Conservation (phyloP, 768 basidiomycete genomes). For the Suillus cothurnatus region DNA sequence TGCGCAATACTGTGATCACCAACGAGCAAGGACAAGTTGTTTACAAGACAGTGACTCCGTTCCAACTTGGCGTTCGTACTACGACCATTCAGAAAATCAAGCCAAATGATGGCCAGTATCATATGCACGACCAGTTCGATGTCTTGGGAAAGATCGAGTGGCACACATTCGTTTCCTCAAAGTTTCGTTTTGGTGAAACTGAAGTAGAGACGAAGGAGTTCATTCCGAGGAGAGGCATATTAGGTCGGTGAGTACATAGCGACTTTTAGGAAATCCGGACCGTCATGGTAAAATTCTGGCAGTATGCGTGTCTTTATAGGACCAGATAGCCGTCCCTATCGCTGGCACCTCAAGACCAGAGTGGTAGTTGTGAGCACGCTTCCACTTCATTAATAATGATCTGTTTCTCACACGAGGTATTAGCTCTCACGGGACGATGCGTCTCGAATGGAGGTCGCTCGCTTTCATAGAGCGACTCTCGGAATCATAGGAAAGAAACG, state of each 20-base stretch:
- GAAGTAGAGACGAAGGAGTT: slow-evolving; percentile 30
- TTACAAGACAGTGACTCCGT: slow-evolving; percentile 33
- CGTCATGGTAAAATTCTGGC: background rate
- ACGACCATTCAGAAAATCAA: slow-evolving; percentile 30
- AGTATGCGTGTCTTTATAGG: slow-evolving; percentile 7
- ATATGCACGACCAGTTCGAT: slow-evolving; percentile 33
- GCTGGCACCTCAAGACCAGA: background rate
- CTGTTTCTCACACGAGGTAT: background rate
- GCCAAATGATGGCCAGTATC: slow-evolving; percentile 22
- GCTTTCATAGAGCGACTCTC: slow-evolving; percentile 18
- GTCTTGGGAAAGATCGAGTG: slow-evolving; percentile 39
- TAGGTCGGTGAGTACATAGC: slow-evolving; percentile 21
- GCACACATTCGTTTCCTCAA: slow-evolving; percentile 31
- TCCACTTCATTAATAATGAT: background rate
- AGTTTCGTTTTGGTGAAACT: slow-evolving; percentile 30
- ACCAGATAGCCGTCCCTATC: slow-evolving; percentile 7
- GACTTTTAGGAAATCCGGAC: background rate
- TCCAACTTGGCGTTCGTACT: slow-evolving; percentile 10
- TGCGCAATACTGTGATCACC: slow-evolving; percentile 28
- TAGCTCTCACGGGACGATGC: slow-evolving; percentile 19
- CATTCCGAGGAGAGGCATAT: slow-evolving; percentile 25
- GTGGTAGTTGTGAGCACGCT: slow-evolving; percentile 2
- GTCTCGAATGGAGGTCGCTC: slow-evolving; percentile 20
- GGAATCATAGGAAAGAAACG: slow-evolving; percentile 12
- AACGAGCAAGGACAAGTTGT: slow-evolving; percentile 28